Evolutionary conservation across 257 asterid species (phyloP).

Genomic region (Hygrophila difformis): DNA sequence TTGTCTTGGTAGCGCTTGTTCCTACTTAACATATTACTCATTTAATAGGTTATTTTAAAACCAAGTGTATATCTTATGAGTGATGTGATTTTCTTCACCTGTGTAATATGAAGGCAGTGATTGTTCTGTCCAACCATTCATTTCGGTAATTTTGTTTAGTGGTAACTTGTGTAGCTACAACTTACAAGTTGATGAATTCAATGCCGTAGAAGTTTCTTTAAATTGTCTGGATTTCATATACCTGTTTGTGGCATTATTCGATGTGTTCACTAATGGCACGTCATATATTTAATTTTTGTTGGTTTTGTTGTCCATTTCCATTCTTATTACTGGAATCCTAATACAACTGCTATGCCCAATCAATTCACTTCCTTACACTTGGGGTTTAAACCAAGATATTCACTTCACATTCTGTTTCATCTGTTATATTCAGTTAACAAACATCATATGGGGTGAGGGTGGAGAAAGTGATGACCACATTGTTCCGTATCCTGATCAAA

Average conservation of each 20-base stretch:
- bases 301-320: background rate
- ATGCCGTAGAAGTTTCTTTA: conserved; percentile 5
- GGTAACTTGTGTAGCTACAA: background rate
- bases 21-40: conserved; percentile 1
- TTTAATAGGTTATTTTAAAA: background rate
- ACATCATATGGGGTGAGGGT: conserved; percentile 75
- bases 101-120: background rate
- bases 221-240: conserved; percentile 1
- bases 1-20: background rate
- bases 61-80: background rate
- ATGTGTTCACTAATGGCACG: background rate
- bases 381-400: conserved; percentile 6
- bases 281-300: conserved; percentile 4
- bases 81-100: background rate
- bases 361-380: background rate
- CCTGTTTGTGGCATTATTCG: conserved; percentile 1
- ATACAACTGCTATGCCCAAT: background rate
- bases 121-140: background rate
- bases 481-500: conserved; percentile 71
- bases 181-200: background rate
- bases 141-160: conserved; percentile 1
- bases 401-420: conserved; percentile 6
- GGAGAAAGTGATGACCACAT: conserved; percentile 66
- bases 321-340: background rate
- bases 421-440: conserved; percentile 53